A percentile compares a stretch with the other conserved stretches of the same genome.
Conservation (phyloP, 495 filamentous ascomycete species). For the Aspergillus funiculosus region DNA sequence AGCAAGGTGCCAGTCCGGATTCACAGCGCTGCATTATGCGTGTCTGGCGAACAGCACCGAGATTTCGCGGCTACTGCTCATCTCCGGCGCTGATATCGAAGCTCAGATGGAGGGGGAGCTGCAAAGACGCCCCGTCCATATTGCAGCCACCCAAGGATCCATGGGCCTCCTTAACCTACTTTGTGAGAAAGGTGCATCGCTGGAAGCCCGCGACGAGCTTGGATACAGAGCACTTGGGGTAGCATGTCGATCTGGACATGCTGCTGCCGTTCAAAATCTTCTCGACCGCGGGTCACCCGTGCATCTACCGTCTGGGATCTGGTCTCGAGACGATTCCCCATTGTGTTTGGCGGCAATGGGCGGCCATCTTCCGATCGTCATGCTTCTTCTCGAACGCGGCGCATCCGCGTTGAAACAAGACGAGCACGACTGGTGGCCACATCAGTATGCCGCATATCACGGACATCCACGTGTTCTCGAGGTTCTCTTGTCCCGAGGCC, state of each 20-base stretch:
- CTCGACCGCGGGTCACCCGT: conserved; percentile 36
- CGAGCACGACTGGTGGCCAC: conserved; percentile 35
- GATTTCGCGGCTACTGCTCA: conserved; percentile 35
- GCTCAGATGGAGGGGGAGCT: conserved; percentile 25
- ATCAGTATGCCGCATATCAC: conserved; percentile 37
- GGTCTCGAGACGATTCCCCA: conserved; percentile 36
- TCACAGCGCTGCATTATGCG: conserved; percentile 44
- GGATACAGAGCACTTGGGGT: conserved; percentile 38
- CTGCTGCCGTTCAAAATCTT: conserved; percentile 32
- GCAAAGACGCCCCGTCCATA: conserved; percentile 35
- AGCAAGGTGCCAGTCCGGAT: conserved; percentile 25
- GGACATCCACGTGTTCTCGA: conserved; percentile 34
- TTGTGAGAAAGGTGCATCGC: conserved; percentile 32
- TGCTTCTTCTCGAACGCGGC: conserved; percentile 31
- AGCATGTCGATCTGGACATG: conserved; percentile 33
- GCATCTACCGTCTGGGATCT: conserved; percentile 21
- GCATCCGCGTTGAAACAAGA: conserved; percentile 38
- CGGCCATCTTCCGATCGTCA: conserved; percentile 35
- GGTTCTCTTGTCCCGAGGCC: conserved; percentile 20
- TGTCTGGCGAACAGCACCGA: conserved; percentile 32
- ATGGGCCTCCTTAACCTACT: conserved; percentile 32
- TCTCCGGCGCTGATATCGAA: conserved; percentile 37
- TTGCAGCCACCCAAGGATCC: conserved; percentile 30
- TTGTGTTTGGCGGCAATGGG: conserved; percentile 39
- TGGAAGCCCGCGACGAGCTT: conserved; percentile 34